Conservation (phyloP, 129 eudicot species). For the Pittosporum tobira region DNA sequence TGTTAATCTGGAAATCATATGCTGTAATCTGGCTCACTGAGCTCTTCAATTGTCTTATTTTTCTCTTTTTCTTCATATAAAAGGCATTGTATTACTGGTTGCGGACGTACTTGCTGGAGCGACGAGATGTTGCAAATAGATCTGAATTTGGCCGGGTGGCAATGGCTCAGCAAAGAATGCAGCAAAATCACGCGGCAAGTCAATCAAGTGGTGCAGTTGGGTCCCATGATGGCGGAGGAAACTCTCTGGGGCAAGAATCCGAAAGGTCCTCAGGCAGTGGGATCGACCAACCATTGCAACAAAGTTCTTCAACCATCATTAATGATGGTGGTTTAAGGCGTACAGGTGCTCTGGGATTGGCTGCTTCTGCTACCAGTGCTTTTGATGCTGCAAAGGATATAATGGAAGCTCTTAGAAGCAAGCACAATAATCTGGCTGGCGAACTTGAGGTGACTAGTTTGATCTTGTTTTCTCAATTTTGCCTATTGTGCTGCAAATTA, state of each 20-base stretch:
- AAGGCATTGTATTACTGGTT: slow-evolving; percentile 99
- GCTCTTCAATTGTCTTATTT: slow-evolving; percentile 9
- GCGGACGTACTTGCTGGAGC: slow-evolving; percentile 91
- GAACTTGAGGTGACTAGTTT: slow-evolving; percentile 76
- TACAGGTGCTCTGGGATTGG: slow-evolving; percentile 69
- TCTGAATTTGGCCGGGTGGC: slow-evolving; percentile 88
- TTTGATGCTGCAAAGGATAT: slow-evolving; percentile 99
- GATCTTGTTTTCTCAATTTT: background rate
- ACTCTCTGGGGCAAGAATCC: slow-evolving; percentile 71
- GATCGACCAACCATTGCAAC: slow-evolving; percentile 56
- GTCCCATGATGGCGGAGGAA: slow-evolving; percentile 64
- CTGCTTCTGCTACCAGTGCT: slow-evolving; percentile 94
- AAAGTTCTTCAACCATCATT: slow-evolving; percentile 36
- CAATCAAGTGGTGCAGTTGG: slow-evolving; percentile 55
- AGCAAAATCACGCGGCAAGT: slow-evolving; percentile 68
- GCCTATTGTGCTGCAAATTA: background rate
- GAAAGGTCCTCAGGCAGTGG: slow-evolving; percentile 66
- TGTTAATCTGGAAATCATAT: background rate
- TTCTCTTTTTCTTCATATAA: background rate
- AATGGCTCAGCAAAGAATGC: slow-evolving; percentile 96
- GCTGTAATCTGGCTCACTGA: slow-evolving; percentile 3
- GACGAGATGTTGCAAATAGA: slow-evolving; percentile 95
- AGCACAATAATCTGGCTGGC: slow-evolving; percentile 86
- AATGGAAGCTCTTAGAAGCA: slow-evolving; percentile 97
- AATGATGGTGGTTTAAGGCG: slow-evolving; percentile 82